phyloP scores from a whole-genome alignment of 2,329 filamentous ascomycete genomes.

The Gyromitra esculenta region DNA sequence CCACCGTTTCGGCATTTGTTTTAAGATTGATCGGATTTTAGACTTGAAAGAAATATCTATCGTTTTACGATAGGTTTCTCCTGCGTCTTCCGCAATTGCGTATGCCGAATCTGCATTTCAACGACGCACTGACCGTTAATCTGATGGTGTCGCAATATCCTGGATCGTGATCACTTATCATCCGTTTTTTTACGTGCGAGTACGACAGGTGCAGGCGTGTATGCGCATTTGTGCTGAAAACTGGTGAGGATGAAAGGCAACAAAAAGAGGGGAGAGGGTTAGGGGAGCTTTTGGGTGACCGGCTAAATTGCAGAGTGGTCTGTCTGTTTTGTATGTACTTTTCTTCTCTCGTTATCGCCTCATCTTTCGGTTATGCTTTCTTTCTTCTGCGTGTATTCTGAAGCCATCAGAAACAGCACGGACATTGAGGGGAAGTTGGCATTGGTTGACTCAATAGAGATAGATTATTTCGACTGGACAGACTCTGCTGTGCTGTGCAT shows the following conservation, averaged over 20 bases:
- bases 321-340: conserved; percentile 29
- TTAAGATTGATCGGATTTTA: conserved; percentile 34
- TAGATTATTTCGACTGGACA: conserved; percentile 38
- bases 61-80: conserved; percentile 38
- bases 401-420: conserved; percentile 39
- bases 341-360: conserved; percentile 42
- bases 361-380: conserved; percentile 40
- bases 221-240: conserved; percentile 8
- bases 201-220: conserved; percentile 20
- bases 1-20: conserved; percentile 34
- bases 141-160: conserved; percentile 33
- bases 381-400: conserved; percentile 26
- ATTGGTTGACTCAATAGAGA: conserved; percentile 32
- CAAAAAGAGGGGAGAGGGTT: conserved; percentile 27
- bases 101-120: conserved; percentile 42
- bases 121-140: conserved; percentile 45
- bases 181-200: conserved; percentile 15
- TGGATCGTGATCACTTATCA: conserved; percentile 47
- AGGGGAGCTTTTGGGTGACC: conserved; percentile 23
- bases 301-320: conserved; percentile 34
- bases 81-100: conserved; percentile 49
- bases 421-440: conserved; percentile 16
- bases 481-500: conserved; percentile 29
- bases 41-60: conserved; percentile 20
- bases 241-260: neutral